Evolutionary conservation across 2,329 filamentous ascomycete genomes (phyloP), one percentile per base, ranked within the genome.

Genomic region (Erysiphe neolycopersici): DNA sequence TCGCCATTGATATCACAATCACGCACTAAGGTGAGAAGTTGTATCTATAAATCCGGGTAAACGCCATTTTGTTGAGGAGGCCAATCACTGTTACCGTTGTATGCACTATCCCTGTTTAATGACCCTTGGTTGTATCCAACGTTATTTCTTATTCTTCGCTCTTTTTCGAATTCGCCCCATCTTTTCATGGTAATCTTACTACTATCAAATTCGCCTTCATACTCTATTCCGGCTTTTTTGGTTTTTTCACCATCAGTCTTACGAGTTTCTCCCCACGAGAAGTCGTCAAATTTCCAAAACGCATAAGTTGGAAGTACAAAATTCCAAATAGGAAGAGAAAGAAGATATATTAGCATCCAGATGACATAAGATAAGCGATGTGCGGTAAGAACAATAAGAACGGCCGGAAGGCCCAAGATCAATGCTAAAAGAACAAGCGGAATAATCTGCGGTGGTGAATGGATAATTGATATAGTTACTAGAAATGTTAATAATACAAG

Each of bases 251-350:
- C 85, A 0, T 77, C 81, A 36, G 87, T 93, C 71, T 95, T 92
- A 48, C 89, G 75, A 44, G 89, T 98, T 50, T 98, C 91, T 55
- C 89, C 89, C 89, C 89, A 98, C 45, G 81, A 92, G 67, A 98
- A 98, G 64, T 98, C 89, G 59, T 98, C 89, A 59, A 98, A 98
- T 64, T 98, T 95, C 89, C 89, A 98, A 67, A 87, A 98, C 3
- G 89, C 79, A 58, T 98, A 98, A 8, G 73, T 73, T 0, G 89
- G 89, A 9, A 98, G 73, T 33, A 98, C 68, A 59, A 98, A 93
- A 61, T 98, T 98, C 89, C 89, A 98, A 46, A 98, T 71, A 0
- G 91, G 91, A 1, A 98, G 73, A 1, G 89, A 93, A 39, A 85
- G 44, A 16, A 98, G 72, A 60, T 98, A 98, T 60, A 95, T 89